Evolutionary conservation across 495 filamentous ascomycete species (phyloP), one percentile per base, ranked within the genome.

Genomic region (Astrothelium macrocarpum): DNA sequence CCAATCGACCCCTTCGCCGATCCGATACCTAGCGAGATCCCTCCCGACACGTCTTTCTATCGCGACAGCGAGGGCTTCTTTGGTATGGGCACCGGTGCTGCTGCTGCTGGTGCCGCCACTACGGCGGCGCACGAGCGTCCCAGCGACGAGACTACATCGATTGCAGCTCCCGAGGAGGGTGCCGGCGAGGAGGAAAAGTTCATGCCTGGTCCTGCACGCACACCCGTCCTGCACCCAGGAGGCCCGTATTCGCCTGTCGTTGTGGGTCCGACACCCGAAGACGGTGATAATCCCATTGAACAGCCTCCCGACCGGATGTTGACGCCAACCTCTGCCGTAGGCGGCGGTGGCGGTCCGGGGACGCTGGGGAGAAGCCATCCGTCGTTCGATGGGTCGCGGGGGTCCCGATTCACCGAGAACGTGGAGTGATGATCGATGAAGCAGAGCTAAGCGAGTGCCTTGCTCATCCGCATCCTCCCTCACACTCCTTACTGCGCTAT

Each of bases 141-240:
- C 18, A 29, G 25, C 23, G 28, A 32, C 25, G 39, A 46, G 36
- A 61, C 36, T 29, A 32, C 46, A 11, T 42, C 43, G 5, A 23
- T 2, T 1, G 32, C 61, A 2, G 29, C 31, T 12, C 31, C 39
- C 16, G 53, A 16, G 1, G 65, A 36, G 3, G n/a, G n/a, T n/a
- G 62, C 58, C 2, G 59, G 26, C 9, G 62, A 62, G 31, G 53
- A 63, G 25, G 31, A 65, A 23, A 68, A 61, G 60, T 49, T 71
- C 2, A 67, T 63, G 32, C 69, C 69, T 34, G 67, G 69, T 9
- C 69, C 69, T 28, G 64, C 63, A 45, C 58, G 69, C 11, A 65
- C 32, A 26, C 69, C 69, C 14, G 67, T 62, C n/a, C 53, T 71
- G 18, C 66, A 69, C 32, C 53, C 46, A 2, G 64, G 64, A 2